Conservation (phyloP, 1,284 basidiomycete genomes). For the Termitomyces sp. region DNA sequence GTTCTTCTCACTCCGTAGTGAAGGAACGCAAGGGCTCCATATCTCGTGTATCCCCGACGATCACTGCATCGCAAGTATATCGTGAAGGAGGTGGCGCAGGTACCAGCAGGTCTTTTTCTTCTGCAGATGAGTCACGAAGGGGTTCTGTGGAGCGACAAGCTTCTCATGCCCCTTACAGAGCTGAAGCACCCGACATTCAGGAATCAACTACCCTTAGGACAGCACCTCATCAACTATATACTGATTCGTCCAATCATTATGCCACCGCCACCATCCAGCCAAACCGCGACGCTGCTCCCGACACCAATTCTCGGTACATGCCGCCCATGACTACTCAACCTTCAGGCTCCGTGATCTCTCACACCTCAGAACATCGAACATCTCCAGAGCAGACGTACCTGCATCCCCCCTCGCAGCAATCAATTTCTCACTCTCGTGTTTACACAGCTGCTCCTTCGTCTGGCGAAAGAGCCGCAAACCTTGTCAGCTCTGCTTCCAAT, state of each 20-base stretch:
- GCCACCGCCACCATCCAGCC: neutral
- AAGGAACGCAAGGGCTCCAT: constrained; percentile 14
- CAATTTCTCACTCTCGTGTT: neutral
- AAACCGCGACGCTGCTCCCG: neutral
- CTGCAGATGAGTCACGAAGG: neutral
- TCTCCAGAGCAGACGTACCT: constrained; percentile 9
- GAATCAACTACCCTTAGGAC: neutral
- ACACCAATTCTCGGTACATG: neutral
- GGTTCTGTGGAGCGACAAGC: neutral
- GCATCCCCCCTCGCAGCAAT: neutral
- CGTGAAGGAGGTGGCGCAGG: constrained; percentile 5
- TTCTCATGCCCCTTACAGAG: neutral
- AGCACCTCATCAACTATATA: constrained; percentile 1
- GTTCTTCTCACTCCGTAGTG: neutral
- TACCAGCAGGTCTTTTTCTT: neutral
- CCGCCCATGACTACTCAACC: neutral
- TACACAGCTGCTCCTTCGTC: neutral
- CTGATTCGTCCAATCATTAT: neutral
- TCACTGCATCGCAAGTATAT: neutral
- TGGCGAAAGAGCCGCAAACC: neutral
- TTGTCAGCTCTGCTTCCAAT: constrained; percentile 3
- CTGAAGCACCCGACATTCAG: neutral
- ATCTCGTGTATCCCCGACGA: constrained; percentile 4
- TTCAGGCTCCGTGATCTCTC: neutral
- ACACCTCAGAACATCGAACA: neutral